Conservation (phyloP, 2,329 filamentous ascomycete genomes). For the Cercospora sp. region DNA sequence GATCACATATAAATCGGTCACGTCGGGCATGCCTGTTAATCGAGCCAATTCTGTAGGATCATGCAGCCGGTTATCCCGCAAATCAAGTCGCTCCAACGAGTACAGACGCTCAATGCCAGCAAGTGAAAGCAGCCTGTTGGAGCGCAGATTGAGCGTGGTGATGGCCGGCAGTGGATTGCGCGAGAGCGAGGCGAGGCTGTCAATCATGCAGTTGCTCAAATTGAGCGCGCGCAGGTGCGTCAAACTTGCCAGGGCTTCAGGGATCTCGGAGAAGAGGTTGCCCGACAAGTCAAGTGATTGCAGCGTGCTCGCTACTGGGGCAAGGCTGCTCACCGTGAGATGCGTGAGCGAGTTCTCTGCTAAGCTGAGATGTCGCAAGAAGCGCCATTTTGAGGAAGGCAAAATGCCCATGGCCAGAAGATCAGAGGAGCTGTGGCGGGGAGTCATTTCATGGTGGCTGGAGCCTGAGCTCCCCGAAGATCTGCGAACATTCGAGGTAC, state of each 20-base stretch:
- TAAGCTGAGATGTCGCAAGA: constrained; percentile 85
- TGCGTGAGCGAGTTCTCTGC: constrained; percentile 87
- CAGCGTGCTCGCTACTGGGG: constrained; percentile 80
- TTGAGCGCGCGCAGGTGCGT: constrained; percentile 90
- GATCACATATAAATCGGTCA: constrained; percentile 87
- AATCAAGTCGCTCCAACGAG: constrained; percentile 83
- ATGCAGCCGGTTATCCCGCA: constrained; percentile 86
- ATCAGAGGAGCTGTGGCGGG: constrained; percentile 72
- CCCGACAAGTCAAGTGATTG: constrained; percentile 89
- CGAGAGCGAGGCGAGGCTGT: constrained; percentile 82
- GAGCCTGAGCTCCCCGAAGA: constrained; percentile 95
- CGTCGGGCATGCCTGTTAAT: constrained; percentile 84
- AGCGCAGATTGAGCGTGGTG: constrained; percentile 85
- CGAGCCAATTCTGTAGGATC: constrained; percentile 89
- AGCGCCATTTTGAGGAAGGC: constrained; percentile 88
- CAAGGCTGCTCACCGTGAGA: constrained; percentile 72
- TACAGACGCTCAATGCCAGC: constrained; percentile 86
- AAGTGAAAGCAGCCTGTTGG: constrained; percentile 81
- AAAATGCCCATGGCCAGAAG: constrained; percentile 70
- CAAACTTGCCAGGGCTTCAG: constrained; percentile 82
- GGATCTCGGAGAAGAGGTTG: constrained; percentile 92
- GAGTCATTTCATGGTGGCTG: constrained; percentile 57
- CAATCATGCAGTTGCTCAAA: constrained; percentile 96
- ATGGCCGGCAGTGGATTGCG: constrained; percentile 89
- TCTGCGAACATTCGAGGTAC: constrained; percentile 71